These are phyloP conservation scores for Lecanicillium sp. DNA, from an alignment of 2,329 filamentous ascomycete species.

Conservation along the genomic window DNA sequence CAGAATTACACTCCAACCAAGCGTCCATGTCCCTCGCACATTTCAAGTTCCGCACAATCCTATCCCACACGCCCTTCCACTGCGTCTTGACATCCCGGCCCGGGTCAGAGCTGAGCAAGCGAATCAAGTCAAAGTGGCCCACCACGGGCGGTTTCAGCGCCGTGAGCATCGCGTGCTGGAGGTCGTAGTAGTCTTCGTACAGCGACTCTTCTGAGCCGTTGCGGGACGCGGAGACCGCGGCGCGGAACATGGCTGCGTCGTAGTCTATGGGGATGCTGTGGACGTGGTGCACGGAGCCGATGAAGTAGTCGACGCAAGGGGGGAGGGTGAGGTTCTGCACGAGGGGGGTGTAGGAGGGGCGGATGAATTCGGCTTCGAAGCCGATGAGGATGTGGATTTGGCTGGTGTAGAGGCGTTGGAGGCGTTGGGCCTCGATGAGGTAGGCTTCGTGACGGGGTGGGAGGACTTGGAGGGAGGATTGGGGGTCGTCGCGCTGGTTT, in stretches of 20 bases:
- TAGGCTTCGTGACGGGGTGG: conserved; percentile 59
- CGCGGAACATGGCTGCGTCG: conserved; percentile 57
- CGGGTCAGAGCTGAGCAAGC: conserved; percentile 66
- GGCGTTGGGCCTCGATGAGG: conserved; percentile 62
- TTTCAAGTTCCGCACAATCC: conserved; percentile 64
- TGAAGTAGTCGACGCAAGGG: conserved; percentile 73
- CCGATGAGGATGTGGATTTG: conserved; percentile 77
- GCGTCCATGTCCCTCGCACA: conserved; percentile 66
- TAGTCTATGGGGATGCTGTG: conserved; percentile 85
- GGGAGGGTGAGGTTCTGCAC: conserved; percentile 53
- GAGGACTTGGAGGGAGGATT: conserved; percentile 39
- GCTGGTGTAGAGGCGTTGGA: conserved; percentile 60
- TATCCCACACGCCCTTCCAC: conserved; percentile 62
- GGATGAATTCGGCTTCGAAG: conserved; percentile 91
- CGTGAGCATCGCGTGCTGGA: conserved; percentile 73
- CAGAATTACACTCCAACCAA: conserved; percentile 82
- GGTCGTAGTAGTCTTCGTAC: conserved; percentile 80
- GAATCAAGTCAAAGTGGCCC: conserved; percentile 89
- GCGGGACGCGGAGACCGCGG: conserved; percentile 26
- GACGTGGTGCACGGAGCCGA: conserved; percentile 89
- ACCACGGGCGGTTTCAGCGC: conserved; percentile 68
- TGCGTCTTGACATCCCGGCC: conserved; percentile 47
- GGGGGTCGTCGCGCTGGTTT: conserved; percentile 39
- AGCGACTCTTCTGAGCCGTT: conserved; percentile 58
- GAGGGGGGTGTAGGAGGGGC: conserved; percentile 49